phyloP scores from a whole-genome alignment of 192 early-diverging fungal genomes.

The Spinellus fusiger region DNA sequence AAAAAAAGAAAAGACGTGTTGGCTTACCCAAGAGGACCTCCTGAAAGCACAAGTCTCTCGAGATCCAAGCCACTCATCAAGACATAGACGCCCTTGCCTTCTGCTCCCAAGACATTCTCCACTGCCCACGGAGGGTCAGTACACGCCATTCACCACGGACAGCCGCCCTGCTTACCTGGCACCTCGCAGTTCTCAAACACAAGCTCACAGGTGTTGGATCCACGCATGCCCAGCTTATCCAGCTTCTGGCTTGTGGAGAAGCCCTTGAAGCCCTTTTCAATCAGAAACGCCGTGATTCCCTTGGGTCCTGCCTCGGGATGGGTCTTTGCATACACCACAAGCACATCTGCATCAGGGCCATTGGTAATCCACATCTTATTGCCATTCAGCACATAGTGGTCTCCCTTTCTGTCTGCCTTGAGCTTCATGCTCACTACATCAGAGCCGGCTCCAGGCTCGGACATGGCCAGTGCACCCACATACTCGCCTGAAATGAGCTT shows the following conservation, averaged over 20 bases:
- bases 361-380: constrained; percentile 98
- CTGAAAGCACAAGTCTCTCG: constrained; percentile 86
- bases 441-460: constrained; percentile 82
- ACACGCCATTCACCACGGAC: no score
- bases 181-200: constrained; percentile 93
- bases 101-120: constrained; percentile 82
- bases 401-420: constrained; percentile 76
- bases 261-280: constrained; percentile 84
- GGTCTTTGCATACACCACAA: constrained; percentile 94
- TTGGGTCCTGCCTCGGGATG: constrained; percentile 68
- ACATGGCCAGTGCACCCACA: constrained; percentile 93
- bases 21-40: constrained; percentile 77
- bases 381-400: constrained; percentile 80
- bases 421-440: constrained; percentile 93
- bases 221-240: constrained; percentile 95
- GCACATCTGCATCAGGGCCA: constrained; percentile 81
- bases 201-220: constrained; percentile 91
- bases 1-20: background rate
- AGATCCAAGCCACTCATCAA: constrained; percentile 92
- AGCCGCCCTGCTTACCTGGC: constrained; percentile 56
- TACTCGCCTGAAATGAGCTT: constrained; percentile 82
- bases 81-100: constrained; percentile 89
- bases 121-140: constrained; percentile 18
- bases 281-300: constrained; percentile 92
- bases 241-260: constrained; percentile 84